Evolutionary conservation across 1,139 yeast genomes (phyloP), one percentile per base, ranked within the genome.

Genomic region (Hansenula lynferdii): DNA sequence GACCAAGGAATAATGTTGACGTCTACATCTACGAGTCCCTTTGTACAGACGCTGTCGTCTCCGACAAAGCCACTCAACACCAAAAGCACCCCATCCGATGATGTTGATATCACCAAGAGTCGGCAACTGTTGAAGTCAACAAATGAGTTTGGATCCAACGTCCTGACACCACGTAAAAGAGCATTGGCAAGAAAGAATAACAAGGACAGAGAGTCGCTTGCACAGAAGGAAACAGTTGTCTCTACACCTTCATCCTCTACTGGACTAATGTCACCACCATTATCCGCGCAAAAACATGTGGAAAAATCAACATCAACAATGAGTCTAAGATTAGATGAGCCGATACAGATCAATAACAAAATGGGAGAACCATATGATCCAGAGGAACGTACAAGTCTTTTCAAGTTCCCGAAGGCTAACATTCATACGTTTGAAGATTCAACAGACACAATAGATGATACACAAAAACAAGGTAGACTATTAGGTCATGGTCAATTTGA

Each of bases 401-500:
- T 72, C 50, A 57, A 61, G 42, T 63, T 49, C 40, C 57, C 58
- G 12, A 61, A 62, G 28, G 62, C 75, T 11, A 68, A 60, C 33
- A 69, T 74, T 2, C 50, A 69, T 15, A 69, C 70, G 17, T 71
- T 66, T 51, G 73, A 71, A 42, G 73, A 70, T 22, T 23, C 40
- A 48, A 2, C 58, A 12, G 53, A 46, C 19, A 60, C 53, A 28
- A 42, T 40, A 21, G 39, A 43, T 11, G 48, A 44, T 8, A 26
- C 14, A 18, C 30, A 42, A 1, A 38, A 36, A n/a, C 47, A 52
- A 38, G 82, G 83, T 0, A 61, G 77, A 30, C 54, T 77, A 14
- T 49, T 79, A 35, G 79, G 82, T 0, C 80, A 75, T 44, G 94
- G 94, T 1, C 67, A 63, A 27, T 69, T 83, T 41, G 80, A 80